Evolutionary conservation across 306 rosid species (phyloP).

Genomic region (Begonia fuchsioides): DNA sequence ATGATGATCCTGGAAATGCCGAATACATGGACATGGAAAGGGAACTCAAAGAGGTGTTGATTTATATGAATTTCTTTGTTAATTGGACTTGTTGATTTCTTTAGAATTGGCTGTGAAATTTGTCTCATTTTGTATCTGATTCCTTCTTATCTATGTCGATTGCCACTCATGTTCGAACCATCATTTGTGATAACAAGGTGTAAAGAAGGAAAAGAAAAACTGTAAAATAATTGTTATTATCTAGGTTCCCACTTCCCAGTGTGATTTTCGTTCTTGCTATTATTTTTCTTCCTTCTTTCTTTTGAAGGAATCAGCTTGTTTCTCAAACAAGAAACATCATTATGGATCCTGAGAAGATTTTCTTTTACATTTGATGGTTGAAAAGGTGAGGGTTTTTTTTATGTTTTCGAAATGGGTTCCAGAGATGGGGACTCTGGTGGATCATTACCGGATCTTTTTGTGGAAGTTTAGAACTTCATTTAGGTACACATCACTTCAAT

Average conservation of each 20-base stretch:
- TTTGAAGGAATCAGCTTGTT: constrained; percentile 39
- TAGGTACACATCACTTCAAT: constrained; percentile 66
- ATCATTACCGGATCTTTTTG: constrained; percentile 23
- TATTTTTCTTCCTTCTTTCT: constrained; percentile 30
- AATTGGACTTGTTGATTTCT: not conserved
- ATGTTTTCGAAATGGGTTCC: constrained; percentile 19
- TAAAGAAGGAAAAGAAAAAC: constrained; percentile 12
- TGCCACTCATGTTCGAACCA: no score
- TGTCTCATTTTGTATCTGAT: not conserved
- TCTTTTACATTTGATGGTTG: constrained; percentile 21
- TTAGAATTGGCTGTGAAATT: not conserved
- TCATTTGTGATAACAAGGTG: constrained; percentile 9
- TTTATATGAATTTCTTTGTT: not conserved
- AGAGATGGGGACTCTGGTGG: constrained; percentile 25
- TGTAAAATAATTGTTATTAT: constrained; percentile 12
- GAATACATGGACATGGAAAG: constrained; percentile 91
- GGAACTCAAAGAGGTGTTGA: constrained; percentile 68
- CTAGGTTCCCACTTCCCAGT: constrained; percentile 23
- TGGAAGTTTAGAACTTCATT: constrained; percentile 22
- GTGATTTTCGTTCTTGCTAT: constrained; percentile 21
- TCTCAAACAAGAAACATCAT: constrained; percentile 34
- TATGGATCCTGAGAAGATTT: constrained; percentile 28
- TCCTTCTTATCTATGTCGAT: not conserved
- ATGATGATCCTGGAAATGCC: constrained; percentile 57
- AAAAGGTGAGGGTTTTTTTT: constrained; percentile 41